Evolutionary conservation across 495 filamentous ascomycete genomes (phyloP).

Genomic region (Halenospora varia): DNA sequence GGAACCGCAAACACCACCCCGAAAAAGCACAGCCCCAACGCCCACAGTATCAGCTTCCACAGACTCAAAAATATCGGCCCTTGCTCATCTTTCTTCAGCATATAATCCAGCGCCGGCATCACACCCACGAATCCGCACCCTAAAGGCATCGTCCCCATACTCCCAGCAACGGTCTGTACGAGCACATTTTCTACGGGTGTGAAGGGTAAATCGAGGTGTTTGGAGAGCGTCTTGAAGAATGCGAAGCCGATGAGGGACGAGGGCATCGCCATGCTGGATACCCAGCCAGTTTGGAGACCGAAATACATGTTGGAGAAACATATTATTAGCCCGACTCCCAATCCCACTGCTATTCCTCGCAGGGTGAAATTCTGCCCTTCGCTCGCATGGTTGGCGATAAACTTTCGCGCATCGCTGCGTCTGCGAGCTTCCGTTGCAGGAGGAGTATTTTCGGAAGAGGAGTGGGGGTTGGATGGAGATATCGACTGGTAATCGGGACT

Average conservation of each 20-base stretch:
- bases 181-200: constrained; percentile 96
- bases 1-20: constrained; percentile 96
- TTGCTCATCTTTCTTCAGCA: constrained; percentile 70
- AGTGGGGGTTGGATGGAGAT: constrained; percentile 5
- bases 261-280: constrained; percentile 69
- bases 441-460: constrained; percentile 9
- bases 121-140: constrained; percentile 93
- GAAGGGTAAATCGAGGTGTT: constrained; percentile 71
- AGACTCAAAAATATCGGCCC: constrained; percentile 70
- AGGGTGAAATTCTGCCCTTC: constrained; percentile 70
- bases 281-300: constrained; percentile 95
- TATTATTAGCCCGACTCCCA: constrained; percentile 82
- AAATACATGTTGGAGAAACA: constrained; percentile 98
- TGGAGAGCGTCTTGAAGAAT: constrained; percentile 77
- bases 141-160: constrained; percentile 94
- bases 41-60: constrained; percentile 81
- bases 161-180: constrained; percentile 92
- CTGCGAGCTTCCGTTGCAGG: constrained; percentile 16
- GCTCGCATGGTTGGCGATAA: constrained; percentile 27
- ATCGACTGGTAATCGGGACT: constrained; percentile 17
- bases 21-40: constrained; percentile 87
- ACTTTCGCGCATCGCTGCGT: constrained; percentile 32
- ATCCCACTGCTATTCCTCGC: constrained; percentile 74
- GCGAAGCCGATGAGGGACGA: constrained; percentile 94
- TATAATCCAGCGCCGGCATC: constrained; percentile 84